phyloP scores from a whole-genome alignment of 176 grass and related monocot genomes.

The Eleusine coracana region DNA sequence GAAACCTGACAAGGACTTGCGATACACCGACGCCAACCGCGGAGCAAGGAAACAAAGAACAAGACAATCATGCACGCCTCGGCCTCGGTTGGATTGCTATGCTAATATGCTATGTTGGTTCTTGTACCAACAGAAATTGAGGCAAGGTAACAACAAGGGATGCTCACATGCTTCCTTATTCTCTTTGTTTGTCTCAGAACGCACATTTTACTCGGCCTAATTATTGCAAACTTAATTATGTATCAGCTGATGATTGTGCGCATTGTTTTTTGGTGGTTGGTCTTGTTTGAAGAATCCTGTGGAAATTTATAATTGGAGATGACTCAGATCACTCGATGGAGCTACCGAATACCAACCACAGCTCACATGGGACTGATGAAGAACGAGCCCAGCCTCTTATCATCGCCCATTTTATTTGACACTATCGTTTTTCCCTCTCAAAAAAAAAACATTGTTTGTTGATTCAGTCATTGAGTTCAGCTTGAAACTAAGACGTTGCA shows the following conservation, averaged over 20 bases:
- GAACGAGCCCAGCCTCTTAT: not conserved
- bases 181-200: no score
- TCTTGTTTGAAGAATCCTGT: constrained; percentile 3
- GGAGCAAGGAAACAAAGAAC: no score
- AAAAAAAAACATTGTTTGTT: no score
- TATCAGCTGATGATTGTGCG: not conserved
- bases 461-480: not conserved
- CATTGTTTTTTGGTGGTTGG: not conserved
- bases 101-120: no score
- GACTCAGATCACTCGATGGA: not conserved
- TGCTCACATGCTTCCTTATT: no score
- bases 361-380: not conserved
- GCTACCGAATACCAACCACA: not conserved
- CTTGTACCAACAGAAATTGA: no score
- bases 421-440: not conserved
- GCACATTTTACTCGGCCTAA: not conserved
- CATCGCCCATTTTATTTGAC: not conserved
- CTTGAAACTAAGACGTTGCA: not conserved
- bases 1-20: no score
- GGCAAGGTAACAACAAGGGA: no score
- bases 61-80: no score
- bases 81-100: no score
- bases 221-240: not conserved
- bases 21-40: not conserved
- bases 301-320: not conserved